phyloP scores from a whole-genome alignment of 805 yeast genomes.

The Cyberlindnera japonica region DNA sequence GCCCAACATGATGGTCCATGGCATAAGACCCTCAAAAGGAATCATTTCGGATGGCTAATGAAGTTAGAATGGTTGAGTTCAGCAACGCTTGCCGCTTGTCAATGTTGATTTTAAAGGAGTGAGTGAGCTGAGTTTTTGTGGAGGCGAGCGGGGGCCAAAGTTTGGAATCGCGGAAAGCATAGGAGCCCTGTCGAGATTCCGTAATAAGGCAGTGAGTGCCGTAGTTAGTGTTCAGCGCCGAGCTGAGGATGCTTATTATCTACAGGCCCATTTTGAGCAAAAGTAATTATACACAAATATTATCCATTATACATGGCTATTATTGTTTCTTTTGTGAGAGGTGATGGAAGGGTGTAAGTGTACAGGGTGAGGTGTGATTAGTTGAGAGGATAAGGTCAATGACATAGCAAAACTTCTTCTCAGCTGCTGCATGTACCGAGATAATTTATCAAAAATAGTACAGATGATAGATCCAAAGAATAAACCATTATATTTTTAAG shows the following conservation, averaged over 20 bases:
- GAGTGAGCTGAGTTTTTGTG: neutral
- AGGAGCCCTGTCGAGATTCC: neutral
- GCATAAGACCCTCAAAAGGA: slow-evolving; percentile 67
- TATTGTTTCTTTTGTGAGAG: neutral
- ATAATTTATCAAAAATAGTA: neutral
- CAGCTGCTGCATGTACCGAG: neutral
- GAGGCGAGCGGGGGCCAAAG: too few relatives aligned
- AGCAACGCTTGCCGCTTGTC: too few relatives aligned
- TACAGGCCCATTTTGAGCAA: neutral
- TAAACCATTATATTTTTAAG: slow-evolving; percentile 19
- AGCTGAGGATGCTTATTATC: too few relatives aligned
- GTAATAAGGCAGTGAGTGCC: neutral
- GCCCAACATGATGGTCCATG: slow-evolving; percentile 54
- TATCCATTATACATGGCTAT: neutral
- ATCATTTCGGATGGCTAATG: slow-evolving; percentile 45
- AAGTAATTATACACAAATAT: neutral
- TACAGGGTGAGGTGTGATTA: slow-evolving; percentile 3
- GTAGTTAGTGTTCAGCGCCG: too few relatives aligned
- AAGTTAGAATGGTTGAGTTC: neutral
- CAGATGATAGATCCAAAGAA: slow-evolving; percentile 2
- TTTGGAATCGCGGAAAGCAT: neutral
- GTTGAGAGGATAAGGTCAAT: neutral
- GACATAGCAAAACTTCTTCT: neutral
- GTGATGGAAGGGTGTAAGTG: slow-evolving; percentile 3
- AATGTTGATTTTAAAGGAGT: neutral